Evolutionary conservation across 2,329 filamentous ascomycete species (phyloP).

Genomic region (Mariannaea elegans): DNA sequence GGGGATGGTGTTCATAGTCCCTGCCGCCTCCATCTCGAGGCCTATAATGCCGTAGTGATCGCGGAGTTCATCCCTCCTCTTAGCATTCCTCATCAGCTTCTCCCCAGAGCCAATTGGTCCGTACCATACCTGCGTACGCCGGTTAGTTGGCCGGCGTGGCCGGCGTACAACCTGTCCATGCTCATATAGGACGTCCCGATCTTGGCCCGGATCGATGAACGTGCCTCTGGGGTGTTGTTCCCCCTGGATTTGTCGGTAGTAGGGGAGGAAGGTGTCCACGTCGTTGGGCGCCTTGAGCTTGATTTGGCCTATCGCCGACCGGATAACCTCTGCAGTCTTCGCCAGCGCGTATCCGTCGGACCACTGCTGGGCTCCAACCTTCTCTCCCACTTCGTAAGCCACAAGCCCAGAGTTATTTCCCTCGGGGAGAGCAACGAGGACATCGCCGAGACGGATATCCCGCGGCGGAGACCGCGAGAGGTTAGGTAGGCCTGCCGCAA

Average conservation of each 20-base stretch:
- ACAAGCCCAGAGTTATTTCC: slow-evolving; percentile 40
- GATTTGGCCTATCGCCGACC: slow-evolving; percentile 47
- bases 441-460: slow-evolving; percentile 50
- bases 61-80: slow-evolving; percentile 34
- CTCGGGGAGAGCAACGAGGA: slow-evolving; percentile 44
- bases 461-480: slow-evolving; percentile 22
- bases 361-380: slow-evolving; percentile 40
- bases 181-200: slow-evolving; percentile 38
- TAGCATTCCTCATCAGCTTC: slow-evolving; percentile 41
- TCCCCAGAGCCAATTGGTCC: slow-evolving; percentile 45
- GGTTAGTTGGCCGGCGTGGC: slow-evolving; percentile 20
- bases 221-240: slow-evolving; percentile 33
- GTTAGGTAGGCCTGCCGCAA: slow-evolving; percentile 48
- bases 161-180: slow-evolving; percentile 25
- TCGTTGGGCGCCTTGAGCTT: slow-evolving; percentile 38
- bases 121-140: slow-evolving; percentile 46
- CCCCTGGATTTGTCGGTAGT: slow-evolving; percentile 39
- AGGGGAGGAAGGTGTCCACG: slow-evolving; percentile 25
- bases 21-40: slow-evolving; percentile 46
- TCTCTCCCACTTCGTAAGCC: slow-evolving; percentile 47
- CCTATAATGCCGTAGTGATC: slow-evolving; percentile 43
- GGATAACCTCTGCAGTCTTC: slow-evolving; percentile 42
- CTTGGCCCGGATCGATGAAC: slow-evolving; percentile 45
- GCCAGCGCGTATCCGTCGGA: slow-evolving; percentile 36
- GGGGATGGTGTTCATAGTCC: slow-evolving; percentile 44